Evolutionary conservation across 2,329 filamentous ascomycete genomes (phyloP).

Genomic region (Fusarium veterinarium): DNA sequence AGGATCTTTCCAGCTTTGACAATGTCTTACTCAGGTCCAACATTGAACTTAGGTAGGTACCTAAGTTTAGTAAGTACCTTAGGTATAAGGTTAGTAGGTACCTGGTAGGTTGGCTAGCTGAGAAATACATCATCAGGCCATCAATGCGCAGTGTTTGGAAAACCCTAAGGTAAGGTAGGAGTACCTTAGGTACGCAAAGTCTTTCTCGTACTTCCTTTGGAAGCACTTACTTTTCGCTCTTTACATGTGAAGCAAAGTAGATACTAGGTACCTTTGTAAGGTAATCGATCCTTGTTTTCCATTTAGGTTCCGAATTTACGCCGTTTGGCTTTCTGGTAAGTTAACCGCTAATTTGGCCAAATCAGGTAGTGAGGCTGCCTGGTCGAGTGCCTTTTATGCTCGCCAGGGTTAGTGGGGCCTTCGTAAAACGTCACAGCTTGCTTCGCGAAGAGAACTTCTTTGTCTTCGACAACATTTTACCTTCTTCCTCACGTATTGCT

Average conservation of each 20-base stretch:
- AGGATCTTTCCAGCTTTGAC: neutral
- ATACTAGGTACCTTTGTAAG: neutral
- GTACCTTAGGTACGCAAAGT: neutral
- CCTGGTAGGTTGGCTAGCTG: neutral
- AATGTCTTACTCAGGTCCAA: neutral
- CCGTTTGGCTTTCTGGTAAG: neutral
- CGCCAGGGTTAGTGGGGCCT: constrained; percentile 37
- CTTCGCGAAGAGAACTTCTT: constrained; percentile 32
- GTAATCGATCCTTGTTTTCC: neutral
- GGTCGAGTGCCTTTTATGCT: constrained; percentile 27
- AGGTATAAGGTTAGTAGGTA: neutral
- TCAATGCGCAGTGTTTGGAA: neutral
- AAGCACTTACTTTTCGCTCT: neutral
- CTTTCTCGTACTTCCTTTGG: neutral
- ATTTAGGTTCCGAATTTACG: constrained; percentile 5
- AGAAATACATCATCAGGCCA: neutral
- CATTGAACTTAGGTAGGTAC: neutral
- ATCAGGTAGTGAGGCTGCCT: constrained; percentile 30
- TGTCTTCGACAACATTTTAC: constrained; percentile 18
- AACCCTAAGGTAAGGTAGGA: neutral
- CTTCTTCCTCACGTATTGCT: constrained; percentile 1
- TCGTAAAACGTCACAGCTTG: constrained; percentile 41
- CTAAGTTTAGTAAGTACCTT: neutral
- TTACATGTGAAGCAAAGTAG: neutral
- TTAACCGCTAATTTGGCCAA: constrained; percentile 21